A percentile compares a stretch with the other conserved stretches of the same genome.
Conservation (phyloP, 129 eudicot genomes). For the Lonicera japonica region DNA sequence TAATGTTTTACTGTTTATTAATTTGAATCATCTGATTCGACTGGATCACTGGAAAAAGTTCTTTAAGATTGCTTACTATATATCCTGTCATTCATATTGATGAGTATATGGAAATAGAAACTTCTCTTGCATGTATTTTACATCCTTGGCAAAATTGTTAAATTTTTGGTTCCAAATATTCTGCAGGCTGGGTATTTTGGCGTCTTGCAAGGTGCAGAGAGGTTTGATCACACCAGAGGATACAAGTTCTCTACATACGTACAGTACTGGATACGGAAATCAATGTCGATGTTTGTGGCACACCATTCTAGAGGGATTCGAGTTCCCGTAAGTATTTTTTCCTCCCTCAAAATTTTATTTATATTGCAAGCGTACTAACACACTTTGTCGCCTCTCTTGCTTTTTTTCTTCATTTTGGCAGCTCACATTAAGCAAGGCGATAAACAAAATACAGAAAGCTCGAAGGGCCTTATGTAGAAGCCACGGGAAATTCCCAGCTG, state of each 20-base stretch:
- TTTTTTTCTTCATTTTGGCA: conserved; percentile 13
- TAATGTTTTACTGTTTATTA: no score
- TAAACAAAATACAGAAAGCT: conserved; percentile 67
- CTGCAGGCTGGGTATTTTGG: conserved; percentile 82
- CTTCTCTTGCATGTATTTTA: no score
- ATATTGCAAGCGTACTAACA: neutral
- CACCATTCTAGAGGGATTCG: conserved; percentile 74
- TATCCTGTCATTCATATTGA: no score
- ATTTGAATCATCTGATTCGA: neutral
- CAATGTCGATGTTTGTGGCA: conserved; percentile 53
- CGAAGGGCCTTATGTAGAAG: conserved; percentile 46
- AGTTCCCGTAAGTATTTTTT: conserved; percentile 53
- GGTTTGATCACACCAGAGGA: conserved; percentile 81
- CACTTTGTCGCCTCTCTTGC: neutral
- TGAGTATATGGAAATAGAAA: no score
- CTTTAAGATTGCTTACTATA: no score
- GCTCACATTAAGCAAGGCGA: conserved; percentile 59
- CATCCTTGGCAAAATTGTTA: no score
- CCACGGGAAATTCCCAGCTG: conserved; percentile 54
- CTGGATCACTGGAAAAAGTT: no score
- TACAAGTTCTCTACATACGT: conserved; percentile 87
- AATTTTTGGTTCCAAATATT: neutral
- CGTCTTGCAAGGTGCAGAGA: conserved; percentile 83
- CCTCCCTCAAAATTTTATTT: neutral
- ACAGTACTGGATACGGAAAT: conserved; percentile 84